These are phyloP conservation scores for Sanghuangporus sanghuang DNA, from an alignment of 1,284 basidiomycete species.

Conservation along the genomic window DNA sequence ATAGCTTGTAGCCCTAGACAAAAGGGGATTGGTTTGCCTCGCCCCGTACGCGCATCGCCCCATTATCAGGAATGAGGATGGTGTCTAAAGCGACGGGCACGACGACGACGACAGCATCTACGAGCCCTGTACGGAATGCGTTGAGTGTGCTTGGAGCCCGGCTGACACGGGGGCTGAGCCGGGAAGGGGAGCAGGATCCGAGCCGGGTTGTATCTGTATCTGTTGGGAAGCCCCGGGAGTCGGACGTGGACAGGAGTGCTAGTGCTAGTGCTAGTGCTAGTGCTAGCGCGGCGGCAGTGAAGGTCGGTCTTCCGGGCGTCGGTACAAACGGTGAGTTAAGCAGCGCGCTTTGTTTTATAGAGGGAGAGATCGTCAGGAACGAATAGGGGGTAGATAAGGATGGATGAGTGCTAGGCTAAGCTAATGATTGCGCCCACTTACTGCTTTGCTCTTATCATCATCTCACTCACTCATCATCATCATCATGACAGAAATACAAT, in stretches of 20 bases:
- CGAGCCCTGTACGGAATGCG: background rate
- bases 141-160: slow-evolving; percentile 7
- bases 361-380: background rate
- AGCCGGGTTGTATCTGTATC: background rate
- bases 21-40: too few relatives aligned
- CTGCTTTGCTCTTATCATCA: background rate
- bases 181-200: slow-evolving; percentile 1
- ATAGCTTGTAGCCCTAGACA: background rate
- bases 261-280: background rate
- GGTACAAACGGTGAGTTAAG: too few relatives aligned
- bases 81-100: background rate
- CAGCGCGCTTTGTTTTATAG: background rate
- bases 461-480: too few relatives aligned
- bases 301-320: background rate
- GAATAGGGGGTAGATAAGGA: background rate
- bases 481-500: background rate
- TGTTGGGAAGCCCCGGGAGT: background rate
- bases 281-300: background rate
- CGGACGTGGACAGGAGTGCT: background rate
- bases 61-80: too few relatives aligned
- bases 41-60: too few relatives aligned
- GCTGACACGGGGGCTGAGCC: slow-evolving; percentile 4
- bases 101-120: background rate
- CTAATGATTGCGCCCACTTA: background rate
- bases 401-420: too few relatives aligned